Conservation (phyloP, 2,329 filamentous ascomycete genomes). For the Hymenoscyphus scutula region DNA sequence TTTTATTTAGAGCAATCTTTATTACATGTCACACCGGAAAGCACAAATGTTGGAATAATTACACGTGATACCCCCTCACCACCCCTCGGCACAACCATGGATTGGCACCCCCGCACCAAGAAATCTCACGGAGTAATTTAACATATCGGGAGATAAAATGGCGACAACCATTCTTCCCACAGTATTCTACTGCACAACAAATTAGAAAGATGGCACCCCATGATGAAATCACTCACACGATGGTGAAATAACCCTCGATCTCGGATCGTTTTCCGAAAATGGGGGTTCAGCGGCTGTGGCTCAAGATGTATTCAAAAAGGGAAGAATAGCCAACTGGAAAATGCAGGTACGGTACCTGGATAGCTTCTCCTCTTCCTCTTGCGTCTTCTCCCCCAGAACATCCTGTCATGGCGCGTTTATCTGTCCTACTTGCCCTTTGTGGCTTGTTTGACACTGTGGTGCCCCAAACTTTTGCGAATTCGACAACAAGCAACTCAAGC, state of each 20-base stretch:
- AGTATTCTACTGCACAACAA: no score
- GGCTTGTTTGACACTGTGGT: slow-evolving; percentile 7
- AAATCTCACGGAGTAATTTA: neutral
- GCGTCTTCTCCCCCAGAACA: neutral
- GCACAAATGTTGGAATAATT: neutral
- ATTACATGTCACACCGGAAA: neutral
- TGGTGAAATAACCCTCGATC: neutral
- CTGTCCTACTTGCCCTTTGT: slow-evolving; percentile 10
- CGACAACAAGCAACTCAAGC: slow-evolving; percentile 9
- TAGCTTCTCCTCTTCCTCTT: neutral
- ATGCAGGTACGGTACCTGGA: neutral
- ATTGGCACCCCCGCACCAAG: neutral
- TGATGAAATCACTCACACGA: neutral
- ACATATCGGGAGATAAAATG: neutral
- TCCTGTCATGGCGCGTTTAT: neutral
- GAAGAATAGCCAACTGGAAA: neutral
- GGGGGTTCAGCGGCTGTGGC: neutral
- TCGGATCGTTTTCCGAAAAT: neutral
- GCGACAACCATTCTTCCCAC: neutral
- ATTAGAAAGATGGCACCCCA: no score
- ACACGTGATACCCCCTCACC: neutral
- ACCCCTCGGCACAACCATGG: neutral
- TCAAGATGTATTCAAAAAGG: neutral
- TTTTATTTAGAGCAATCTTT: no score
- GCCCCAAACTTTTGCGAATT: slow-evolving; percentile 9